Evolutionary conservation across 495 filamentous ascomycete genomes (phyloP).

Genomic region (Podospora tetraspora): DNA sequence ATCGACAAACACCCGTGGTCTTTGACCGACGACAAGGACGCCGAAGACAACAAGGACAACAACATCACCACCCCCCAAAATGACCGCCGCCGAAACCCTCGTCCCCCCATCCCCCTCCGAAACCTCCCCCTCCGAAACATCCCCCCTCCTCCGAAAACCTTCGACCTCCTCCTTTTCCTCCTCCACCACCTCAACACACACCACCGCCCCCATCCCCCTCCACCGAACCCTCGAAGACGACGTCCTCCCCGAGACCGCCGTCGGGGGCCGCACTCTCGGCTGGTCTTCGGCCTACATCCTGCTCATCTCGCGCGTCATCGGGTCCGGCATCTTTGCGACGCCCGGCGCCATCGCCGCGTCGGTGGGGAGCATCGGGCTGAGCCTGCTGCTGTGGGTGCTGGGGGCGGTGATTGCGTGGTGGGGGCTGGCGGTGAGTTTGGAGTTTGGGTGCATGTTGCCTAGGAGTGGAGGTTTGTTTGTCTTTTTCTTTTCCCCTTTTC

Average conservation of each 20-base stretch:
- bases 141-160: slow-evolving; percentile 10
- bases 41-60: too few species aligned
- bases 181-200: not conserved
- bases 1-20: not conserved
- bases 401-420: slow-evolving; percentile 57
- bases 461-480: slow-evolving; percentile 55
- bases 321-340: slow-evolving; percentile 70
- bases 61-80: not conserved
- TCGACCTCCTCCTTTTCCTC: not conserved
- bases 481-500: too few species aligned
- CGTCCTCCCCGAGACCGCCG: slow-evolving; percentile 58
- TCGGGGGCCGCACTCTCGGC: slow-evolving; percentile 56
- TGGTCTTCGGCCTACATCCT: slow-evolving; percentile 69
- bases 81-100: not conserved
- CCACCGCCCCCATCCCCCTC: not conserved
- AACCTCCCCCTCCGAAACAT: not conserved
- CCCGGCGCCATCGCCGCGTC: slow-evolving; percentile 63
- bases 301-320: slow-evolving; percentile 71
- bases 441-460: slow-evolving; percentile 70
- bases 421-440: slow-evolving; percentile 57
- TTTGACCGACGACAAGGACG: too few species aligned
- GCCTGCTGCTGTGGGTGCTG: slow-evolving; percentile 58
- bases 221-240: slow-evolving; percentile 46
- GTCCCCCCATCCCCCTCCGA: not conserved
- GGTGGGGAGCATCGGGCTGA: slow-evolving; percentile 62